These are phyloP conservation scores for Eucalyptus erythrocorys DNA, from an alignment of 345 rosid genomes.

Conservation along the genomic window DNA sequence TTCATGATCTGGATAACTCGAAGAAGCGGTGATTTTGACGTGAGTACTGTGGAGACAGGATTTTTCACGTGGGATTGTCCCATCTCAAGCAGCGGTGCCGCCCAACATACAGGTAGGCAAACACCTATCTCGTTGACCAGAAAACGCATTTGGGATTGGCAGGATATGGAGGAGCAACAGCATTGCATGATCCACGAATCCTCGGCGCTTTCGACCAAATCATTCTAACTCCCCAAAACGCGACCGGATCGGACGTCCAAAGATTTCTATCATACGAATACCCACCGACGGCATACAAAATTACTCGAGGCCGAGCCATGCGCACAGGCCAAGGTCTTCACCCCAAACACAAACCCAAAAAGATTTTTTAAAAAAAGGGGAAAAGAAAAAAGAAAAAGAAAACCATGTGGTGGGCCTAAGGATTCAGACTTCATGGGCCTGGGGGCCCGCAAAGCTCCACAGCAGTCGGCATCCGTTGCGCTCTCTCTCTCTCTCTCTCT, in stretches of 20 bases:
- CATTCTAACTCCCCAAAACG: background rate
- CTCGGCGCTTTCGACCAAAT: background rate
- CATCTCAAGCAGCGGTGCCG: background rate
- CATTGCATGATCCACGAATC: background rate
- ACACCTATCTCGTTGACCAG: background rate
- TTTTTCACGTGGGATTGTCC: background rate
- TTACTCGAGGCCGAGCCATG: background rate
- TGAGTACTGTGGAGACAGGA: background rate
- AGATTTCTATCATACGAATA: background rate
- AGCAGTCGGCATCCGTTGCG: background rate
- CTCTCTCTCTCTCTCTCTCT: background rate
- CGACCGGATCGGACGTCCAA: background rate
- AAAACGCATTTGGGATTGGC: background rate
- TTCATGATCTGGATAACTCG: background rate
- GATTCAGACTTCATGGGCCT: background rate
- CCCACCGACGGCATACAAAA: background rate
- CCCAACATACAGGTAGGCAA: background rate
- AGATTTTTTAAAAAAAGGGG: rapidly evolving
- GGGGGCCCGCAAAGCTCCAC: background rate
- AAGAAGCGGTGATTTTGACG: background rate
- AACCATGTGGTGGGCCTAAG: background rate
- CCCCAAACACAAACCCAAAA: background rate
- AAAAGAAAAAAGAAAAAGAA: background rate
- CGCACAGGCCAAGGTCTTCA: background rate
- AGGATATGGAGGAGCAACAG: background rate